A percentile compares a stretch with the other conserved stretches of the same genome.
Conservation (phyloP, 1,284 basidiomycete species). For the Melampsora larici-populina region DNA sequence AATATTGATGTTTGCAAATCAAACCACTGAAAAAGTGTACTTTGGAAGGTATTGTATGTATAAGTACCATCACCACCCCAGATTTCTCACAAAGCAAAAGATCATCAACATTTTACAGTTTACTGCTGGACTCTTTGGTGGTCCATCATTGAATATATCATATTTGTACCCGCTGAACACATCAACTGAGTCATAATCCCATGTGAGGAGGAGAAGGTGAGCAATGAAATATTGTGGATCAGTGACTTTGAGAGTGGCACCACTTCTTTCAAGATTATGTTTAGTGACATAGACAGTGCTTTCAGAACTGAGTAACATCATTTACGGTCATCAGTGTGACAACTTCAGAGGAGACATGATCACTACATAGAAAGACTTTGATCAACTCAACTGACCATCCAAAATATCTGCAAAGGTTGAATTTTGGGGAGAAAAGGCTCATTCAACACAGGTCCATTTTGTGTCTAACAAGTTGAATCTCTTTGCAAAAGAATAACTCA, state of each 20-base stretch:
- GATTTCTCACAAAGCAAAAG: background rate
- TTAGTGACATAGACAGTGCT: slow-evolving; percentile 35
- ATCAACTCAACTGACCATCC: no score
- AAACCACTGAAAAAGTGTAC: slow-evolving; percentile 28
- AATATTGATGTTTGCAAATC: slow-evolving; percentile 34
- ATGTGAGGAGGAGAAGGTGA: slow-evolving; percentile 21
- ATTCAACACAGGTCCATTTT: no score
- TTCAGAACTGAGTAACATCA: slow-evolving; percentile 16
- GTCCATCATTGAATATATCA: slow-evolving; percentile 22
- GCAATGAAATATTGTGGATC: slow-evolving; percentile 11
- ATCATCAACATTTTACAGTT: slow-evolving; percentile 18
- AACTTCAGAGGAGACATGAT: no score
- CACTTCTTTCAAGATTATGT: slow-evolving; percentile 22
- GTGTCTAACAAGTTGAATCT: no score
- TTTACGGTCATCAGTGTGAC: no score
- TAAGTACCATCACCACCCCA: background rate
- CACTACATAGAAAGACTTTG: no score
- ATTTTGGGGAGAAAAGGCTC: no score
- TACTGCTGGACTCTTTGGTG: background rate
- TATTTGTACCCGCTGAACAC: slow-evolving; percentile 38
- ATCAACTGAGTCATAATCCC: slow-evolving; percentile 31
- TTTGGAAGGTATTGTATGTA: background rate
- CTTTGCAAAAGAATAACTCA: no score
- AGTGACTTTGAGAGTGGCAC: background rate
- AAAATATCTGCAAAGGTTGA: no score